Evolutionary conservation across 345 rosid genomes (phyloP), one percentile per base, ranked within the genome.

Genomic region (Angophora floribunda): DNA sequence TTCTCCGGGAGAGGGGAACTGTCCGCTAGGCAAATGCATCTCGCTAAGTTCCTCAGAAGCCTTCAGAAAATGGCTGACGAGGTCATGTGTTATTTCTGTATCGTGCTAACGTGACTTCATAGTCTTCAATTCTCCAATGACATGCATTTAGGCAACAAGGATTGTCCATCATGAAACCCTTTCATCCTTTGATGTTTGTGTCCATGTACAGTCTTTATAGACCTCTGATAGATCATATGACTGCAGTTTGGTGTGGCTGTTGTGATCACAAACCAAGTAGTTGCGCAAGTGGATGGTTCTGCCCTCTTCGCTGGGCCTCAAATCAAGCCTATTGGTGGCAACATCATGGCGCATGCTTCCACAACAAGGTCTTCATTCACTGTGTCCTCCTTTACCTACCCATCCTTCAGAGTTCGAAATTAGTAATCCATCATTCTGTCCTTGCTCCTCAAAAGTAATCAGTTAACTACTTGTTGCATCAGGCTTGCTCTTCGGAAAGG

Each of bases 331-430:
- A 98, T 97, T 53, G 99, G 99, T 87, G 99, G 99, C 59, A 96
- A 97, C 91, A 98, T 98, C 85, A 98, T 98, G 99, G 98, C 99
- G 59, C 98, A 98, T 94, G 99, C 99, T 89, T 96, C 99, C 59
- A 98, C 99, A 82, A 98, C 99, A 85, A 97, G 99, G 99, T 97
- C 49, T 75, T 75, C 49, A 36, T 41, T 52, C 87, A 7, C 16
- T 55, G 52, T 36, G n/a, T 85, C 26, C 49, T 51, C 61, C 44
- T 45, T 3, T 85, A 63, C 61, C 17, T 52, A 6, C 53, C 10
- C 86, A 16, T 45, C 47, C 47, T 87, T 32, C 26, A 75, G 70
- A 30, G 50, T 49, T 47, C 32, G 87, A 85, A 53, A 51, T 80
- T 63, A 41, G 57, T 75, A 85, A 70, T 49, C 82, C 24, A 45